Evolutionary conservation across 78 protist species (phyloP).

Genomic region (Chrysochromulina tobinii): DNA sequence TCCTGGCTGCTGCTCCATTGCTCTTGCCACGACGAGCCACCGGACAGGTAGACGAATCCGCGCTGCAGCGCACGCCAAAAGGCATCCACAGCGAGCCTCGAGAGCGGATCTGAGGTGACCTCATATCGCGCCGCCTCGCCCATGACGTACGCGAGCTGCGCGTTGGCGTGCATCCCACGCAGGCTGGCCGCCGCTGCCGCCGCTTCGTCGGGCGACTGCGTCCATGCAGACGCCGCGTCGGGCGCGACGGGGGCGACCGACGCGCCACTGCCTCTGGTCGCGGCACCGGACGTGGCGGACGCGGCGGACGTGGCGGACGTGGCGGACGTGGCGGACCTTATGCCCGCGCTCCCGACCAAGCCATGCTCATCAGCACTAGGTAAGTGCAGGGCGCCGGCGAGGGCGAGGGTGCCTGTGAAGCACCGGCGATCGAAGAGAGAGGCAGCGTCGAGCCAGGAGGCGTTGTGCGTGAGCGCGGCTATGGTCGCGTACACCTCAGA

Average conservation of each 20-base stretch:
- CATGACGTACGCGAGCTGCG: background rate
- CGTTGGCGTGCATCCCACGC: background rate
- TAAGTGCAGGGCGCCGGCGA: background rate
- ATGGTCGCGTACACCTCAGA: background rate
- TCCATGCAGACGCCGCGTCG: too few relatives aligned
- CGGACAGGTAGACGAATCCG: background rate
- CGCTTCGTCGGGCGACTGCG: background rate
- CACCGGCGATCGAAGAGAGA: background rate
- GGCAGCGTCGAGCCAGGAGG: background rate
- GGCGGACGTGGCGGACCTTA: too few relatives aligned
- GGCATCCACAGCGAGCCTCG: background rate
- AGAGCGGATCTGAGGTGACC: background rate
- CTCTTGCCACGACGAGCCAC: constrained; percentile 1
- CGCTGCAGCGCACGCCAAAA: background rate
- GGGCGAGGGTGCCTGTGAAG: background rate
- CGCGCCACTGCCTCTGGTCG: too few relatives aligned
- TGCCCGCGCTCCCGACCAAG: too few relatives aligned
- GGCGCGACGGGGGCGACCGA: too few relatives aligned
- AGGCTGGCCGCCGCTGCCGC: background rate
- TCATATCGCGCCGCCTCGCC: background rate
- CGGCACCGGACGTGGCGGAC: too few relatives aligned
- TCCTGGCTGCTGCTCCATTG: background rate
- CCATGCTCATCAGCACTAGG: background rate
- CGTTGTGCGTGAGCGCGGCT: background rate
- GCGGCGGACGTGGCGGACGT: too few relatives aligned